Evolutionary conservation across 495 filamentous ascomycete genomes (phyloP).

Genomic region (Talaromyces wortmannii): DNA sequence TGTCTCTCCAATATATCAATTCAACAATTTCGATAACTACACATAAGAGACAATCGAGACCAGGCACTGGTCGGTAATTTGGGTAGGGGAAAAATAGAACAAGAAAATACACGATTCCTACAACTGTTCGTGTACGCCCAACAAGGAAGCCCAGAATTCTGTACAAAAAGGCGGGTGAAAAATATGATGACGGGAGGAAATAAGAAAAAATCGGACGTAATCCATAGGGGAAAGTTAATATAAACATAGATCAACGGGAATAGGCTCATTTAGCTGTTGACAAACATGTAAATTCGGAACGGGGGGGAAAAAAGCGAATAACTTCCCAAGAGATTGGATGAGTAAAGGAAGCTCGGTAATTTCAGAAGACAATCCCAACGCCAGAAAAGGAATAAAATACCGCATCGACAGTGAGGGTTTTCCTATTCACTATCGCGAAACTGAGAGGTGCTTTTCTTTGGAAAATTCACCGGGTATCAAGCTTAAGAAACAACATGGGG

Average conservation of each 20-base stretch:
- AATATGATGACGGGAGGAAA: neutral
- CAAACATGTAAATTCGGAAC: neutral
- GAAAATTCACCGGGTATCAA: neutral
- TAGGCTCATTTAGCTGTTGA: neutral
- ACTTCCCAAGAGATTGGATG: neutral
- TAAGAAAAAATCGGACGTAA: neutral
- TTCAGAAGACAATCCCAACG: neutral
- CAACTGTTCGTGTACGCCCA: neutral
- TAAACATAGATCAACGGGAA: neutral
- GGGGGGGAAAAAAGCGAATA: neutral
- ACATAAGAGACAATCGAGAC: constrained; percentile 3
- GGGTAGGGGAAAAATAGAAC: neutral
- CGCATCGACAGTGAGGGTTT: neutral
- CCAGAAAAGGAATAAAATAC: neutral
- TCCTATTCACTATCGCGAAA: too few relatives aligned
- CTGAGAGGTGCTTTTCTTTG: neutral
- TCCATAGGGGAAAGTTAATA: neutral
- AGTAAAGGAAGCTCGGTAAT: neutral
- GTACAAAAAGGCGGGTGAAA: neutral
- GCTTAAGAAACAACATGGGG: constrained; percentile 30
- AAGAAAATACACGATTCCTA: neutral
- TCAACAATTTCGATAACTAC: neutral
- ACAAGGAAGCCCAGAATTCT: neutral
- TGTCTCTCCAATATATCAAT: neutral
- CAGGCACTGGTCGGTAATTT: neutral